These are phyloP conservation scores for Prunus armeniaca DNA, from an alignment of 306 rosid species.

Conservation along the genomic window DNA sequence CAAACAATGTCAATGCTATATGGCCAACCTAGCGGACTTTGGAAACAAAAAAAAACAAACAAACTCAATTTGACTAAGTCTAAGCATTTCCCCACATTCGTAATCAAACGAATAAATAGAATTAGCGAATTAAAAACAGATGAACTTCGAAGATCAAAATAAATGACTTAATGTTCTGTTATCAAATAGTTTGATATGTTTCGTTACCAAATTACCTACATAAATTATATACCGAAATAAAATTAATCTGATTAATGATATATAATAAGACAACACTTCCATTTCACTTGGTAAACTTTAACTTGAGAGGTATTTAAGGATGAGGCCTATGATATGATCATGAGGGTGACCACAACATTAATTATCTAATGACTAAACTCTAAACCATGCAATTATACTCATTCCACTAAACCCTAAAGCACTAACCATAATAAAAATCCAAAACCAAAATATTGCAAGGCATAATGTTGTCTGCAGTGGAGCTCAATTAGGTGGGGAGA, in stretches of 20 bases:
- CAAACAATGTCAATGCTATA: conserved; percentile 27
- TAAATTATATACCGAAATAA: background rate
- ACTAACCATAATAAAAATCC: background rate
- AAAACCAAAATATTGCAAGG: conserved; percentile 2
- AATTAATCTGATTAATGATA: background rate
- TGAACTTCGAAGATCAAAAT: conserved; percentile 28
- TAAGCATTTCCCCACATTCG: conserved; percentile 31
- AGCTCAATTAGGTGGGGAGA: conserved; percentile 19
- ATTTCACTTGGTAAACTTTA: too few relatives aligned
- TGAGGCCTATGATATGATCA: background rate
- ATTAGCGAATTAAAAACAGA: conserved; percentile 7
- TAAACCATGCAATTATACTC: conserved; percentile 19
- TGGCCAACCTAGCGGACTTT: conserved; percentile 47
- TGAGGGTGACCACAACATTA: conserved; percentile 4
- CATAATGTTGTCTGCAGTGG: conserved; percentile 23
- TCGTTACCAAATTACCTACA: background rate
- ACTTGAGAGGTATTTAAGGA: too few relatives aligned
- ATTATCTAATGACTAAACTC: conserved; percentile 3
- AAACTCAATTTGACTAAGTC: conserved; percentile 18
- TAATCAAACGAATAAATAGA: conserved; percentile 18
- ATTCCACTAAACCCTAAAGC: conserved; percentile 11
- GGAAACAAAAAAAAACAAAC: background rate
- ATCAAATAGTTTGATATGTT: background rate
- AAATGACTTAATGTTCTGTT: background rate
- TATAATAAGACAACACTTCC: too few relatives aligned